phyloP scores from a whole-genome alignment of 140 eudicot genomes.

The Bidens hawaiensis region DNA sequence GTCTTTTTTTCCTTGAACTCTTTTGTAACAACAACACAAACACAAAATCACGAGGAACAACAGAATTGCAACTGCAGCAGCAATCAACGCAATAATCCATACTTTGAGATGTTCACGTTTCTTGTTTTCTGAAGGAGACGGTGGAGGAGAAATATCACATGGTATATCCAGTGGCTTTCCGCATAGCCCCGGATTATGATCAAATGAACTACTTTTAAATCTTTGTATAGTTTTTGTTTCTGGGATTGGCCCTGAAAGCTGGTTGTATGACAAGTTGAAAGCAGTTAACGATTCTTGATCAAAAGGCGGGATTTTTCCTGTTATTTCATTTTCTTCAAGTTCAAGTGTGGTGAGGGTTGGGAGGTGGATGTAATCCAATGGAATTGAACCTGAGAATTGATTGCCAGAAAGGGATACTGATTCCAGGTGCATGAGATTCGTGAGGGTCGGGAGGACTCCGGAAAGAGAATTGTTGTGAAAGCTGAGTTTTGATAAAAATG shows the following conservation, averaged over 20 bases:
- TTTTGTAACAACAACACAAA: constrained; percentile 37
- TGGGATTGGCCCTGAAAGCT: constrained; percentile 55
- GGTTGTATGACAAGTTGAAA: constrained; percentile 60
- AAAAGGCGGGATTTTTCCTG: constrained; percentile 54
- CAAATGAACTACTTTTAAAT: constrained; percentile 42
- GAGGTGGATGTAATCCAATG: constrained; percentile 34
- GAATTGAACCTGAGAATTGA: constrained; percentile 52
- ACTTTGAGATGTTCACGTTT: constrained; percentile 27
- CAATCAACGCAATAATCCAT: constrained; percentile 53
- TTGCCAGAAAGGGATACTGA: constrained; percentile 41
- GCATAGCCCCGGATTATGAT: constrained; percentile 52
- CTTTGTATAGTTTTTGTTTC: constrained; percentile 38
- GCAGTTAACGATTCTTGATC: constrained; percentile 46
- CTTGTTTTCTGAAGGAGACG: constrained; percentile 15
- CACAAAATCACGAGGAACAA: constrained; percentile 30
- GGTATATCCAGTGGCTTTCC: constrained; percentile 39
- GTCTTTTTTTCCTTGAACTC: constrained; percentile 13
- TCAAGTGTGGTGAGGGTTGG: constrained; percentile 36
- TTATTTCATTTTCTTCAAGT: constrained; percentile 49
- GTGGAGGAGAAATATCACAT: constrained; percentile 38
- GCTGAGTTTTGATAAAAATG: constrained; percentile 50
- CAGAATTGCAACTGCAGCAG: constrained; percentile 43
- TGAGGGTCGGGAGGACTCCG: constrained; percentile 56
- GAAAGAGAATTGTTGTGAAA: constrained; percentile 50
- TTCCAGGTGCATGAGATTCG: constrained; percentile 36